phyloP scores from a whole-genome alignment of 208 protist genomes.

The Spongospora subterranea region DNA sequence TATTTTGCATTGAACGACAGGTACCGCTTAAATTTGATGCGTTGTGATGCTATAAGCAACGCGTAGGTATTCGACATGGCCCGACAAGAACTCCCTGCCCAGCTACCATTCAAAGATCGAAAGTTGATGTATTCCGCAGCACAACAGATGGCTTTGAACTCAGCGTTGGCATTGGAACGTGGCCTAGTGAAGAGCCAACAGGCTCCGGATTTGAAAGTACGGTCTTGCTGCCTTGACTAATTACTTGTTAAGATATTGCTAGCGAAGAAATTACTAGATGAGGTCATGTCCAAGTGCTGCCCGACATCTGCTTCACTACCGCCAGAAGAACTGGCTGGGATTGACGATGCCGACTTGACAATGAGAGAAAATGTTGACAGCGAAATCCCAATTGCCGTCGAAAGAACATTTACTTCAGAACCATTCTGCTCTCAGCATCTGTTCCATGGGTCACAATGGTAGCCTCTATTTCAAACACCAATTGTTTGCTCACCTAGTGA shows the following conservation, averaged over 20 bases:
- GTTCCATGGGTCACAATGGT: no score
- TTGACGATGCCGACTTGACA: background rate
- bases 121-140: background rate
- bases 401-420: background rate
- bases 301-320: background rate
- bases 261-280: background rate
- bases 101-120: background rate
- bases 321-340: background rate
- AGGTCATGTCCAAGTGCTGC: background rate
- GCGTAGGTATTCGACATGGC: background rate
- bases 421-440: background rate
- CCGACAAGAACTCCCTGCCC: background rate
- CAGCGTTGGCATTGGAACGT: background rate
- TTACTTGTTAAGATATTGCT: no score
- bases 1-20: background rate
- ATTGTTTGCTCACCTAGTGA: no score
- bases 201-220: background rate
- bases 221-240: no score
- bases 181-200: background rate
- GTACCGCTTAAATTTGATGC: no score
- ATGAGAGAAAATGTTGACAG: background rate
- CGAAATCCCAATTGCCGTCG: background rate
- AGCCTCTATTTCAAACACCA: no score
- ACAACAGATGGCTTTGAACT: background rate
- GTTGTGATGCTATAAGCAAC: no score